These are phyloP conservation scores for Colletotrichum melonis DNA, from an alignment of 2,329 filamentous ascomycete species.

Conservation along the genomic window DNA sequence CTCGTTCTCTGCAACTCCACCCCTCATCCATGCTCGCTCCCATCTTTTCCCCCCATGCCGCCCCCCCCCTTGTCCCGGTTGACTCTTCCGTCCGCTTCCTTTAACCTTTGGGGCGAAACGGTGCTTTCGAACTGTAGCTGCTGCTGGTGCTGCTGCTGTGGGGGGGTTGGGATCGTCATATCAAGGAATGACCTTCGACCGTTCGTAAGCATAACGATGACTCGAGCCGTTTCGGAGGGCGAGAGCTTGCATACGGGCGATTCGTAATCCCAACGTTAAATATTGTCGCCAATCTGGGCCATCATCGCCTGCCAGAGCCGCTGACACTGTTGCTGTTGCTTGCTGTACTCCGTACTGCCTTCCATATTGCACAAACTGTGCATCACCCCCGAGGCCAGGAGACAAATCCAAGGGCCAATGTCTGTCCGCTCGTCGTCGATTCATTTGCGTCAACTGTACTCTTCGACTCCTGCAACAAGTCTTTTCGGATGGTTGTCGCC, in stretches of 20 bases:
- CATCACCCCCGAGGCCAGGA: neutral
- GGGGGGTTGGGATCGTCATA: constrained; percentile 17
- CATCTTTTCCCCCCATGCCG: constrained; percentile 12
- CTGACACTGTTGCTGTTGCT: neutral
- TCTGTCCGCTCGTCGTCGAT: constrained; percentile 11
- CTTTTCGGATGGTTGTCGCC: neutral
- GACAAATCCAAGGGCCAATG: neutral
- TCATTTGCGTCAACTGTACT: constrained; percentile 8
- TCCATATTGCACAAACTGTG: constrained; percentile 18
- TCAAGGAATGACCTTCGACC: constrained; percentile 26
- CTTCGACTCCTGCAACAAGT: neutral
- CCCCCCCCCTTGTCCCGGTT: constrained; percentile 21
- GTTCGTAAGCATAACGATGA: constrained; percentile 24
- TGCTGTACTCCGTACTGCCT: neutral
- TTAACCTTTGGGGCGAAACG: constrained; percentile 32
- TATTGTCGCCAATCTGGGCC: constrained; percentile 27
- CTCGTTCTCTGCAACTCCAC: neutral
- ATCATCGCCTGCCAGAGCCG: neutral
- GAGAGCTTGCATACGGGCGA: constrained; percentile 17
- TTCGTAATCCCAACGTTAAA: constrained; percentile 23
- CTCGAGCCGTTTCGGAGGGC: constrained; percentile 33
- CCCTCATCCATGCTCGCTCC: constrained; percentile 9
- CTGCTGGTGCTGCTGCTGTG: neutral
- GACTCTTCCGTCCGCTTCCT: constrained; percentile 13
- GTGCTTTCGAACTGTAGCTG: constrained; percentile 24